phyloP scores from a whole-genome alignment of 257 asterid genomes.

The Haberlea rhodopensis region DNA sequence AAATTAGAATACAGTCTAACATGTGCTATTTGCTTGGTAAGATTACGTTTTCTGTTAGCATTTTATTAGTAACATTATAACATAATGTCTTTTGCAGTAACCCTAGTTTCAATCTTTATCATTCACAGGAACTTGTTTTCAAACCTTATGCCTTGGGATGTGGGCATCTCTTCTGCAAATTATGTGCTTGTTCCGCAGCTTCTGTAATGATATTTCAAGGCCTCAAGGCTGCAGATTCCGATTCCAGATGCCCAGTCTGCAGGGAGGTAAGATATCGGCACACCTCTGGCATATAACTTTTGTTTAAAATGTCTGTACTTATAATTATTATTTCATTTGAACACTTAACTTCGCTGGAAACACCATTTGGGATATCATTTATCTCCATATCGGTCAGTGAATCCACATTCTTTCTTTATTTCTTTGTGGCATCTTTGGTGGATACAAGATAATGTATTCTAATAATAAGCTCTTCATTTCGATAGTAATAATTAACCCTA shows the following conservation, averaged over 20 bases:
- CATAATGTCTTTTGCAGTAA: neutral
- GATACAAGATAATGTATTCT: no score
- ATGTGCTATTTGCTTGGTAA: conserved; percentile 89
- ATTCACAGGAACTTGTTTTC: conserved; percentile 62
- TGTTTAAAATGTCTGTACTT: neutral
- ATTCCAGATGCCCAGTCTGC: conserved; percentile 74
- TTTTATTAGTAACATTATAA: no score
- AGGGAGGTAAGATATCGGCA: conserved; percentile 55
- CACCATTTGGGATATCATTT: no score
- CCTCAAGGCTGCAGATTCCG: conserved; percentile 52
- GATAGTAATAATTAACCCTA: neutral
- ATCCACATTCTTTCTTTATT: no score
- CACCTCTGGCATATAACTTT: neutral
- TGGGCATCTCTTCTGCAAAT: conserved; percentile 84
- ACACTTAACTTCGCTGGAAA: neutral
- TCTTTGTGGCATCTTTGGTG: no score
- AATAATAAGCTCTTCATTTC: no score
- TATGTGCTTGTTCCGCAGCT: conserved; percentile 79
- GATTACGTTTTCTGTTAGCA: conserved; percentile 14
- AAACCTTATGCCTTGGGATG: conserved; percentile 74
- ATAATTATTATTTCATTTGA: neutral
- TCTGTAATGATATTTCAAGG: conserved; percentile 74
- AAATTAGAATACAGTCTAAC: conserved; percentile 69
- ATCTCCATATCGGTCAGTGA: no score
- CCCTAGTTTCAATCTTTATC: neutral